A percentile compares a stretch with the other conserved stretches of the same genome.
phyloP scores from a whole-genome alignment of 73 alveolate species.

The Tetrahymena borealis region DNA sequence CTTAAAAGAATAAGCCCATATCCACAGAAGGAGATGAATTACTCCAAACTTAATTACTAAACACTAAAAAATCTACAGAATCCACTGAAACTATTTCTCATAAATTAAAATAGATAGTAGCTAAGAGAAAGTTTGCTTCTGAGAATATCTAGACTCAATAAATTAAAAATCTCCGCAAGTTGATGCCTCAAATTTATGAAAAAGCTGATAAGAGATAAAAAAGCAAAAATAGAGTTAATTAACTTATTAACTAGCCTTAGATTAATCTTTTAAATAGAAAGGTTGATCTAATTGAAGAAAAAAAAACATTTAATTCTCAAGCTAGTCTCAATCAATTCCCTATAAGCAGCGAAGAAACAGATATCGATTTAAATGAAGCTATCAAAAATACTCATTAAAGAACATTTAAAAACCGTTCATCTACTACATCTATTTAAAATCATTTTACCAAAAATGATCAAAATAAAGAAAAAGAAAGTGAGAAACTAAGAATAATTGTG shows the following conservation, averaged over 20 bases:
- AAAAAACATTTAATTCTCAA: neutral
- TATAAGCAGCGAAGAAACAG: neutral
- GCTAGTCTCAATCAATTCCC: neutral
- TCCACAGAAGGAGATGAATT: neutral
- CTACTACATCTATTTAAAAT: neutral
- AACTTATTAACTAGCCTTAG: no score
- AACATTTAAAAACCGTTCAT: neutral
- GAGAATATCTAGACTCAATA: neutral
- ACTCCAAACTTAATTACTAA: no score
- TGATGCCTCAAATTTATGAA: neutral
- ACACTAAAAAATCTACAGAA: no score
- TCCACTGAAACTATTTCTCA: neutral
- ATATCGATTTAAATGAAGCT: neutral
- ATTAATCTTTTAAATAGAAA: neutral
- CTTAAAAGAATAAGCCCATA: neutral
- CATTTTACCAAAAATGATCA: neutral
- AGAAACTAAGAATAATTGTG: neutral
- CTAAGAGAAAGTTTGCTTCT: neutral
- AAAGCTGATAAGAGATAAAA: neutral
- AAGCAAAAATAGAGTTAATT: neutral
- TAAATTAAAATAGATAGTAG: neutral
- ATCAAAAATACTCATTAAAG: neutral
- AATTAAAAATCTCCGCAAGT: neutral
- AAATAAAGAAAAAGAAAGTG: neutral
- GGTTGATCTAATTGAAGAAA: neutral